Percentiles rank a stretch among this genome's conserved stretches.
Conservation (phyloP, 805 yeast species). For the Sugiyamaella smithiae region DNA sequence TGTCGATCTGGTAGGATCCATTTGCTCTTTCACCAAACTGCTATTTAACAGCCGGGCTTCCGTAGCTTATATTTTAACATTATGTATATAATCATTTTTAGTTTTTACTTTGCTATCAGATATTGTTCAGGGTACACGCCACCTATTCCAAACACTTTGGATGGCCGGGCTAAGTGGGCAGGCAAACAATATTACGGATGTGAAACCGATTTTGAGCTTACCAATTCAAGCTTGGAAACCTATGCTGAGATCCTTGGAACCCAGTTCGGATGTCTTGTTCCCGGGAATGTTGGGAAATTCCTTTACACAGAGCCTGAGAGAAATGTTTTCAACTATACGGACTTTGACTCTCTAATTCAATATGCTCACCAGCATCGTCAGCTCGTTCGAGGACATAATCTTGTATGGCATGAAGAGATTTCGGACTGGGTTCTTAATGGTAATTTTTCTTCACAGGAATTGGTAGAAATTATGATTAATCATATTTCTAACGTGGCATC, state of each 20-base stretch:
- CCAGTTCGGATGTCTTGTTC: constrained; percentile 7
- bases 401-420: constrained; percentile 12
- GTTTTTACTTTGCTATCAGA: no score
- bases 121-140: background rate
- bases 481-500: constrained; percentile 4
- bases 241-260: constrained; percentile 4
- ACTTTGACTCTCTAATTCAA: constrained; percentile 1
- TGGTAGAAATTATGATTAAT: constrained; percentile 2
- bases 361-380: constrained; percentile 9
- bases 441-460: constrained; percentile 1
- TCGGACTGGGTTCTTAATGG: constrained; percentile 8
- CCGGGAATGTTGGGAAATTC: constrained; percentile 11
- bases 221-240: background rate
- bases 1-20: no score
- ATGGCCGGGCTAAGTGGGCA: constrained; percentile 1
- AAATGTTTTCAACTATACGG: constrained; percentile 9
- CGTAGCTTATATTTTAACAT: no score
- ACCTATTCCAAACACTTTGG: background rate
- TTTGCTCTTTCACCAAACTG: no score
- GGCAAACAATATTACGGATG: constrained; percentile 2
- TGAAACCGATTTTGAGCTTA: background rate
- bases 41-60: no score
- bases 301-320: constrained; percentile 10
- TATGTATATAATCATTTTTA: no score
- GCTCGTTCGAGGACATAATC: constrained; percentile 5